Evolutionary conservation across 2,329 filamentous ascomycete genomes (phyloP).

Genomic region (Monosporascus sp.): DNA sequence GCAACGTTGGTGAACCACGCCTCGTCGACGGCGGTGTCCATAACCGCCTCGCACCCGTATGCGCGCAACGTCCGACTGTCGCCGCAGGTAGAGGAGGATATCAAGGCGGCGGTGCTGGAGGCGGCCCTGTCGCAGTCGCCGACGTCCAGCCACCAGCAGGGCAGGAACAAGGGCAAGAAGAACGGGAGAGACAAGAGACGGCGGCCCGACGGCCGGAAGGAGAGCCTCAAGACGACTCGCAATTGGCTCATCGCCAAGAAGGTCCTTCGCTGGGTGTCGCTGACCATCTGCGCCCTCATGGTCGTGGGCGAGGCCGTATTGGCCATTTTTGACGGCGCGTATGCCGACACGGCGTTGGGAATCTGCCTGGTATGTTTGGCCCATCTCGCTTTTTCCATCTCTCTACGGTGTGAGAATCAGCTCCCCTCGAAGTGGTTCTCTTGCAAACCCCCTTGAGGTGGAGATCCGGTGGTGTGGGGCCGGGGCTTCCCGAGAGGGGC

Average conservation of each 20-base stretch:
- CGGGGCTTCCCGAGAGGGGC: no score
- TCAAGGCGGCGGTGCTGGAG: conserved; percentile 9
- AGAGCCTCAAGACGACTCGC: not conserved
- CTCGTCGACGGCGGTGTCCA: not conserved
- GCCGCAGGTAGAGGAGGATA: conserved; percentile 8
- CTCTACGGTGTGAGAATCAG: not conserved
- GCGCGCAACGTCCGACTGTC: conserved; percentile 1
- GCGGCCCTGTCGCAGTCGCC: not conserved
- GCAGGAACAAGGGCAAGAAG: not conserved
- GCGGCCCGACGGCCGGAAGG: not conserved
- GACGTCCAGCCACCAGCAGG: not conserved
- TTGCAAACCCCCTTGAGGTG: not conserved
- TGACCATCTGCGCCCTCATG: not conserved
- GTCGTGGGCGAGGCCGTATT: not conserved
- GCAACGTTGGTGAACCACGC: no score
- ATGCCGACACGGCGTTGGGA: not conserved
- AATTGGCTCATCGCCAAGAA: not conserved
- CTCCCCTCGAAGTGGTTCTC: not conserved
- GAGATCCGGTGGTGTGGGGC: not conserved
- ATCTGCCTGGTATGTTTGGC: not conserved
- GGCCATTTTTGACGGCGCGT: not conserved
- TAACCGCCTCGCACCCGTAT: not conserved
- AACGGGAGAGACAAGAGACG: not conserved
- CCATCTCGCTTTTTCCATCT: not conserved
- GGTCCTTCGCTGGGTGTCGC: conserved; percentile 1